These are phyloP conservation scores for Leptodermis oblonga DNA, from an alignment of 257 asterid species.

Conservation along the genomic window DNA sequence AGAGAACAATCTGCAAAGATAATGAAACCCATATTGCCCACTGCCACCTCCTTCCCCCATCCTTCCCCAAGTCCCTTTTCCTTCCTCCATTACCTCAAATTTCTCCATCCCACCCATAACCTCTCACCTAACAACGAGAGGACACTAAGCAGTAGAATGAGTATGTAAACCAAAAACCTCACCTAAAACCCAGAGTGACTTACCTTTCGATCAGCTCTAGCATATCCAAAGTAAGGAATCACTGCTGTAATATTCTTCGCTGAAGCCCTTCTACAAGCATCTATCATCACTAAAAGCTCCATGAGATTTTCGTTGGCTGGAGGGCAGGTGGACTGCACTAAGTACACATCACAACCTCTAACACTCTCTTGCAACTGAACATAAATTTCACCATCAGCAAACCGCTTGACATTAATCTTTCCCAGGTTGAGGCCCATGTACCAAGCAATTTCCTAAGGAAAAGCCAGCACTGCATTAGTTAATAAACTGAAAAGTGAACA, in stretches of 20 bases:
- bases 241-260: conserved; percentile 87
- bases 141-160: not conserved
- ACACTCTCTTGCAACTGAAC: conserved; percentile 95
- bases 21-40: not conserved
- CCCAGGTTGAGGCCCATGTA: conserved; percentile 88
- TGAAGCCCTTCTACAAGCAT: conserved; percentile 95
- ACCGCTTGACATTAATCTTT: conserved; percentile 55
- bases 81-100: not conserved
- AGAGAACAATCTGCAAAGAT: conserved; percentile 4
- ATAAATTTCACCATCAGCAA: conserved; percentile 94
- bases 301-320: conserved; percentile 88
- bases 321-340: conserved; percentile 83
- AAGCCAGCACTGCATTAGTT: conserved; percentile 13
- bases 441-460: conserved; percentile 80
- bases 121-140: not conserved
- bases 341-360: conserved; percentile 82
- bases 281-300: conserved; percentile 91
- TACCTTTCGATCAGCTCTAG: conserved; percentile 92
- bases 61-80: not conserved
- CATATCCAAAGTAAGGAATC: conserved; percentile 90
- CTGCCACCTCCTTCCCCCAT: not conserved
- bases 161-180: not conserved
- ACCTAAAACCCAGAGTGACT: conserved; percentile 13
- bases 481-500: not conserved
- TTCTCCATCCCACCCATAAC: not conserved